Conservation (phyloP, 1,139 yeast species). For the Zygotorulaspora mrakii region DNA sequence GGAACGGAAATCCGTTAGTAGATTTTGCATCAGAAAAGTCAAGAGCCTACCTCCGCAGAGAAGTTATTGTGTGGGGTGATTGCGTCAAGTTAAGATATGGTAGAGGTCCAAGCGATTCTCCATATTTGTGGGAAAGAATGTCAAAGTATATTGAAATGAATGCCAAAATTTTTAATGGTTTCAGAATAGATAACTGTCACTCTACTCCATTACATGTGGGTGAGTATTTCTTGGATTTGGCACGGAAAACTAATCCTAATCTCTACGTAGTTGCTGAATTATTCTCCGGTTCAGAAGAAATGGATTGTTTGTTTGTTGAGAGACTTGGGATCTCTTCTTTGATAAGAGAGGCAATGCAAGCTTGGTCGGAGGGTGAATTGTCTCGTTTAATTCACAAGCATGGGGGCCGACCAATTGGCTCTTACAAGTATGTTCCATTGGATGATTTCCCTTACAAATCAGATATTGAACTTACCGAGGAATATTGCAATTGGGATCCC, state of each 20-base stretch:
- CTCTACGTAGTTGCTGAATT: conserved; percentile 91
- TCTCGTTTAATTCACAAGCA: conserved; percentile 84
- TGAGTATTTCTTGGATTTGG: conserved; percentile 80
- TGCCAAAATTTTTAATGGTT: conserved; percentile 81
- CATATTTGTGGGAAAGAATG: conserved; percentile 87
- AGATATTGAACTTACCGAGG: conserved; percentile 40
- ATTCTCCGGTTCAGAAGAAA: conserved; percentile 85
- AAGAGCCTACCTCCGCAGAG: conserved; percentile 81
- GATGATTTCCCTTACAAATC: conserved; percentile 70
- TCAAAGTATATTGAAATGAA: conserved; percentile 65
- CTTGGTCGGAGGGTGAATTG: conserved; percentile 82
- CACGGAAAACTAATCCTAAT: conserved; percentile 79
- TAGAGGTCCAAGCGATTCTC: conserved; percentile 69
- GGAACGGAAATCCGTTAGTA: conserved; percentile 93
- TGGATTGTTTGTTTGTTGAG: conserved; percentile 88
- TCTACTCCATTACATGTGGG: conserved; percentile 96
- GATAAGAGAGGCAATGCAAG: conserved; percentile 96
- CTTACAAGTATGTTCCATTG: conserved; percentile 71
- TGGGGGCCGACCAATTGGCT: conserved; percentile 95
- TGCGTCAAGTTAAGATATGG: conserved; percentile 94
- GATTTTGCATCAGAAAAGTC: conserved; percentile 85
- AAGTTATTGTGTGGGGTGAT: conserved; percentile 96
- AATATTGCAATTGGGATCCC: conserved; percentile 23
- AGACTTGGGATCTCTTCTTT: conserved; percentile 82
- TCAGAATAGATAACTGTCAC: conserved; percentile 92